These are phyloP conservation scores for Coniochaeta sp. DNA, from an alignment of 2,329 filamentous ascomycete species.

Conservation along the genomic window DNA sequence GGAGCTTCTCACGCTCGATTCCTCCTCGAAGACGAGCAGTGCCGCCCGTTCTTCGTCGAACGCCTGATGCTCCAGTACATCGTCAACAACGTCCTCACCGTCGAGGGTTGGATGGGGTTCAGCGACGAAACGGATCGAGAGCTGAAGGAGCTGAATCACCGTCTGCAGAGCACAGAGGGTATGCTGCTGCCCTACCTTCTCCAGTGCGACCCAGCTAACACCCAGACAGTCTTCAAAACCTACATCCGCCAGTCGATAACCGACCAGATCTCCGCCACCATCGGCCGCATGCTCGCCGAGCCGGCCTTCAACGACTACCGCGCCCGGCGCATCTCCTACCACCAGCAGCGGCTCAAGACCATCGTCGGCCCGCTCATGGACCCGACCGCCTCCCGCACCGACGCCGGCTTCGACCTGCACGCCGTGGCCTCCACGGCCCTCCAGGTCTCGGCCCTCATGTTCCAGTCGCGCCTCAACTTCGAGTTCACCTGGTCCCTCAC, in stretches of 20 bases:
- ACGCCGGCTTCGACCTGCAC: conserved; percentile 34
- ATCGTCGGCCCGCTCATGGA: conserved; percentile 36
- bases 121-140: conserved; percentile 14
- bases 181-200: conserved; percentile 8
- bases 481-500: conserved; percentile 38
- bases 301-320: conserved; percentile 17
- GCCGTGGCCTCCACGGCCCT: conserved; percentile 32
- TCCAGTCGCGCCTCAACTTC: conserved; percentile 28
- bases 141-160: conserved; percentile 12
- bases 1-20: conserved; percentile 20
- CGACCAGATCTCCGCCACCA: conserved; percentile 24
- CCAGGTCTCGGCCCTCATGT: conserved; percentile 38
- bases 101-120: conserved; percentile 25
- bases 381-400: conserved; percentile 20
- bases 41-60: conserved; percentile 27
- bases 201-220: background rate
- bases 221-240: conserved; percentile 5
- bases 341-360: conserved; percentile 19
- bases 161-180: conserved; percentile 17
- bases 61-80: conserved; percentile 29
- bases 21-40: conserved; percentile 21
- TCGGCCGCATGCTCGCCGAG: conserved; percentile 23
- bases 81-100: conserved; percentile 22
- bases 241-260: conserved; percentile 26
- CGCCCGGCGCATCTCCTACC: conserved; percentile 13